Conservation (phyloP, 352 stramenopile genomes). For the Phytopythium helicoides region DNA sequence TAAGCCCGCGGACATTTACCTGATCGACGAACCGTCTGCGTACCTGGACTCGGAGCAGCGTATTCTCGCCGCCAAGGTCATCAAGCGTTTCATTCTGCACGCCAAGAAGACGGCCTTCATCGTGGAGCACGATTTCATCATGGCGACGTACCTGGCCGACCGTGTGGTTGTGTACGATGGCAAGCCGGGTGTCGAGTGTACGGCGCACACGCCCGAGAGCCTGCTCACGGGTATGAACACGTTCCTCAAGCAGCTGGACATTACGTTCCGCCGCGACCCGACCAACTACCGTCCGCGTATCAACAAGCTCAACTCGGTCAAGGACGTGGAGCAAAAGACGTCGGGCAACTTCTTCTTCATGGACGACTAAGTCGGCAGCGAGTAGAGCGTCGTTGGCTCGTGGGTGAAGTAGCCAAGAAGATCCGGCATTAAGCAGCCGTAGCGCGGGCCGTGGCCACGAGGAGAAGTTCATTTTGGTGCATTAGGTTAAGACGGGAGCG, state of each 20-base stretch:
- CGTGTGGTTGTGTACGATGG: constrained; percentile 96
- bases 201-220: constrained; percentile 92
- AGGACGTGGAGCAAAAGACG: constrained; percentile 98
- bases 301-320: constrained; percentile 95
- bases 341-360: constrained; percentile 99
- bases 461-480: constrained; percentile 13
- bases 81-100: constrained; percentile 99
- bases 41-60: constrained; percentile 99
- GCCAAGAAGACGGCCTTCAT: constrained; percentile 99
- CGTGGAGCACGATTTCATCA: constrained; percentile 99
- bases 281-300: constrained; percentile 98
- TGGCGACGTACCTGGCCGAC: constrained; percentile 99
- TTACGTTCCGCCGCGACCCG: constrained; percentile 99
- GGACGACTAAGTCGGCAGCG: constrained; percentile 85
- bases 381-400: too few relatives aligned
- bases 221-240: constrained; percentile 98
- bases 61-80: constrained; percentile 98
- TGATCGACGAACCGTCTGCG: constrained; percentile 99
- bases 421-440: too few relatives aligned
- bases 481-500: constrained; percentile 1
- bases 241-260: constrained; percentile 98
- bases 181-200: constrained; percentile 96
- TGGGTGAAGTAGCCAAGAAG: too few relatives aligned
- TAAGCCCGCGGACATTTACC: constrained; percentile 98
- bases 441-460: too few relatives aligned